Evolutionary conservation across 441 rosid genomes (phyloP), one percentile per base, ranked within the genome.

Genomic region (Cnidoscolus chayamansa): DNA sequence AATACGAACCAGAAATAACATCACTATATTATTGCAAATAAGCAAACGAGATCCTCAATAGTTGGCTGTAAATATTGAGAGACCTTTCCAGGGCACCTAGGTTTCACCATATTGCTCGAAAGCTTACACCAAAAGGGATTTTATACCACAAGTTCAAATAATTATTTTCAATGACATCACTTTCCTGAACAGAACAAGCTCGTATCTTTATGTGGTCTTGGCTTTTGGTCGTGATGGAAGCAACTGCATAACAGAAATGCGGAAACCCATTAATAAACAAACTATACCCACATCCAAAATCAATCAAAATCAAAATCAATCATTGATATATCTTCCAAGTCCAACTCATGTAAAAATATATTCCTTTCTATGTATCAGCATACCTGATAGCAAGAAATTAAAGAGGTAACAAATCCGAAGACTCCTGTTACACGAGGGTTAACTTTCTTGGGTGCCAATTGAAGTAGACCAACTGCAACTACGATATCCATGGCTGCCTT

Each of bases 351-450:
- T 35, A 35, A 2, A 25, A 35, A 35, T 15, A 58, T 32, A 69
- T 45, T 9, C 20, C 55, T 68, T 25, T 32, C 43, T 48, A 51
- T 35, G 5, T 35, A 35, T 35, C 40, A 2, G 5, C 4, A 4
- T 84, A 92, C 99, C 98, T 95, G 99, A 81, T 93, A 95, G 79
- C 99, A 95, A 67, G 99, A 91, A 77, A 95, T 93, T 47, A 95
- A 88, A 30, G 99, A 95, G 76, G 84, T 81, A 76, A 72, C 79
- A 81, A 95, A 88, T 76, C 98, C 98, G 31, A 93, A 74, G 69
- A 90, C 96, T 58, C 99, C 97, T 0, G 99, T 95, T 48, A 91
- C 93, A 37, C 98, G 98, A 68, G 99, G 97, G 73, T 86, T 90
- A 63, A 95, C 85, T 73, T 84, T 92, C 89, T 85, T 90, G 31